Percentiles rank a stretch among this genome's conserved stretches.
Conservation (phyloP, 2,329 filamentous ascomycete genomes). For the Aspergillus sojae region DNA sequence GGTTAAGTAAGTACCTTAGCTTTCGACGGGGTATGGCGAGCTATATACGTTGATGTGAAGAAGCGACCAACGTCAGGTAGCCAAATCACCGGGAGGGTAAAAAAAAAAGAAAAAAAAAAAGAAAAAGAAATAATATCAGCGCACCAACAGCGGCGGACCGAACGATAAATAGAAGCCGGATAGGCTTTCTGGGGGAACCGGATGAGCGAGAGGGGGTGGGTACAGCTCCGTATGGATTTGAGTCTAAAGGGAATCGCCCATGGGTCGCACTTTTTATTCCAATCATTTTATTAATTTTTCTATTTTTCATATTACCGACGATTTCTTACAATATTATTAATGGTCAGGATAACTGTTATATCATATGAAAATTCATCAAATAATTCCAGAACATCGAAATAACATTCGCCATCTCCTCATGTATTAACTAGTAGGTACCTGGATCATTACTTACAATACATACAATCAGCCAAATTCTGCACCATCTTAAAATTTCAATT, state of each 20-base stretch:
- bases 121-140: not conserved
- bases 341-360: not conserved
- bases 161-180: constrained; percentile 25
- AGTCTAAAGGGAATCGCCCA: constrained; percentile 14
- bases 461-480: not conserved
- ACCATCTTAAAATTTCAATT: not conserved
- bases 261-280: constrained; percentile 7
- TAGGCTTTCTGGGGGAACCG: constrained; percentile 20
- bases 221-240: constrained; percentile 1
- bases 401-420: not conserved
- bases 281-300: not conserved
- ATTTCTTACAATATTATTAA: not conserved
- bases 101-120: not conserved
- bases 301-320: not conserved
- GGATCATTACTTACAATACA: not conserved
- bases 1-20: not conserved
- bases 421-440: not conserved
- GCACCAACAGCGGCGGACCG: constrained; percentile 1
- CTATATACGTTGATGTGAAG: not conserved
- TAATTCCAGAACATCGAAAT: not conserved
- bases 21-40: not conserved
- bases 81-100: not conserved
- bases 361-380: not conserved
- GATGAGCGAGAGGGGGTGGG: constrained; percentile 20
- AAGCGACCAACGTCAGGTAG: not conserved